phyloP scores from a whole-genome alignment of 1,284 basidiomycete species.

The Laetiporus sulphureus region DNA sequence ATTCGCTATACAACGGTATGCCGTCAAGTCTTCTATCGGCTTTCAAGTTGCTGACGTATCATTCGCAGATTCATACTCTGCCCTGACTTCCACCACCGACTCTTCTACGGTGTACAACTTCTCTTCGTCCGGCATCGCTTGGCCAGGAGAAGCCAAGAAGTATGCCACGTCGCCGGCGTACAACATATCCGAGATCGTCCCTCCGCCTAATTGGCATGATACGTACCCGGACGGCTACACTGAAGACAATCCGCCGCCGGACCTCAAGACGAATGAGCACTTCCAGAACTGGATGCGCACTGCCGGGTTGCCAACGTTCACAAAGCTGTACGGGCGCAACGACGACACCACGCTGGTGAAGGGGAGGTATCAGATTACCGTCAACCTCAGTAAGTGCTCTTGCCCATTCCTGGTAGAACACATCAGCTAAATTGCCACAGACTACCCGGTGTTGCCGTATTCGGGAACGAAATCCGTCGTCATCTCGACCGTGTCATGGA shows the following conservation, averaged over 20 bases:
- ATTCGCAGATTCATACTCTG: constrained; percentile 68
- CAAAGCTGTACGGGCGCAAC: constrained; percentile 92
- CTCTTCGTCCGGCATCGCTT: constrained; percentile 80
- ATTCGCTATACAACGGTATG: constrained; percentile 95
- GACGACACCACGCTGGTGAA: constrained; percentile 68
- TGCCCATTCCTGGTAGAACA: neutral
- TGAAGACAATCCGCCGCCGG: constrained; percentile 58
- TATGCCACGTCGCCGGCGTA: constrained; percentile 66
- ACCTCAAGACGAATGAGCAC: constrained; percentile 80
- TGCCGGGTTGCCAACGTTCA: constrained; percentile 93
- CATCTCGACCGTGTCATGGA: constrained; percentile 96
- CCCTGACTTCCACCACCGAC: constrained; percentile 53
- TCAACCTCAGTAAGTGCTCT: constrained; percentile 72
- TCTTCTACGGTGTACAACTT: constrained; percentile 63
- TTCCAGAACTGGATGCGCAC: constrained; percentile 99
- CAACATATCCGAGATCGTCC: constrained; percentile 59
- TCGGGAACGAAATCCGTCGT: constrained; percentile 96
- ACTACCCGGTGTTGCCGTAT: constrained; percentile 91
- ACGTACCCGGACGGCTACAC: constrained; percentile 78
- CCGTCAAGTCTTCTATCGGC: constrained; percentile 1
- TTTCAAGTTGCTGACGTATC: constrained; percentile 3
- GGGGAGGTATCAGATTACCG: constrained; percentile 74
- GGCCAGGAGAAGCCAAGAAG: constrained; percentile 91
- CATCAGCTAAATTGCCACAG: constrained; percentile 33
- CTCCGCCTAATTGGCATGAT: constrained; percentile 87